Percentiles rank a stretch among this genome's conserved stretches.
These are phyloP conservation scores for Aspergillus terreus DNA, from an alignment of 2,329 filamentous ascomycete genomes.

Conservation along the genomic window DNA sequence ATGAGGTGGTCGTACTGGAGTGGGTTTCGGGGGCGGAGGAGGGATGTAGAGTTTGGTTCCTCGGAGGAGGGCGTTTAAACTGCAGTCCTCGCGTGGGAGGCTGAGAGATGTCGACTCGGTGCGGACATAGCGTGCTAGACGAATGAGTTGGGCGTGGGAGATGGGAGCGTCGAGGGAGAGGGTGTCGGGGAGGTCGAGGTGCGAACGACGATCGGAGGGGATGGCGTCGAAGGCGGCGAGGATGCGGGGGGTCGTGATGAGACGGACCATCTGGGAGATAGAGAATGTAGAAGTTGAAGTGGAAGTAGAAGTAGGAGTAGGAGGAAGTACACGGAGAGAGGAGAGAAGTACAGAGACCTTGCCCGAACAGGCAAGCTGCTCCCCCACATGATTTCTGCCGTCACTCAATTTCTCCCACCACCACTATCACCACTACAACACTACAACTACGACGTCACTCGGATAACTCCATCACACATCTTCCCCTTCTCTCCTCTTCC, in stretches of 20 bases:
- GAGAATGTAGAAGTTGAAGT: neutral
- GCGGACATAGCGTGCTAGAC: constrained; percentile 30
- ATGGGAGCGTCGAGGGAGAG: constrained; percentile 33
- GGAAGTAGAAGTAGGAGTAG: constrained; percentile 3
- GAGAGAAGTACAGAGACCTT: constrained; percentile 10
- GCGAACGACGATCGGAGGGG: constrained; percentile 25
- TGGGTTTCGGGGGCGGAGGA: constrained; percentile 75
- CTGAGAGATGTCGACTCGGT: constrained; percentile 2
- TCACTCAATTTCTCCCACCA: constrained; percentile 6
- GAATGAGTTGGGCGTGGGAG: constrained; percentile 40
- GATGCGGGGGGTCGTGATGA: constrained; percentile 39
- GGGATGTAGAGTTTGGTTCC: constrained; percentile 70
- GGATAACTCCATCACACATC: neutral
- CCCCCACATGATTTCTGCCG: constrained; percentile 5
- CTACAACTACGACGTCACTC: neutral
- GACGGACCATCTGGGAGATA: constrained; percentile 36
- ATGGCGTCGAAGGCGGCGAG: constrained; percentile 36
- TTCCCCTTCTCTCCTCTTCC: neutral
- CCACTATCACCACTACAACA: neutral
- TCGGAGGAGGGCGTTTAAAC: constrained; percentile 67
- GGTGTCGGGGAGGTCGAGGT: constrained; percentile 32
- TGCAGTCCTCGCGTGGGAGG: constrained; percentile 23
- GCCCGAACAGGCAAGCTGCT: constrained; percentile 5
- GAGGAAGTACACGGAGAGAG: constrained; percentile 9
- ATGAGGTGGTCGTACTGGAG: constrained; percentile 56